These are phyloP conservation scores for Pythium phragmitis DNA, from an alignment of 352 stramenopile species.

Conservation along the genomic window DNA sequence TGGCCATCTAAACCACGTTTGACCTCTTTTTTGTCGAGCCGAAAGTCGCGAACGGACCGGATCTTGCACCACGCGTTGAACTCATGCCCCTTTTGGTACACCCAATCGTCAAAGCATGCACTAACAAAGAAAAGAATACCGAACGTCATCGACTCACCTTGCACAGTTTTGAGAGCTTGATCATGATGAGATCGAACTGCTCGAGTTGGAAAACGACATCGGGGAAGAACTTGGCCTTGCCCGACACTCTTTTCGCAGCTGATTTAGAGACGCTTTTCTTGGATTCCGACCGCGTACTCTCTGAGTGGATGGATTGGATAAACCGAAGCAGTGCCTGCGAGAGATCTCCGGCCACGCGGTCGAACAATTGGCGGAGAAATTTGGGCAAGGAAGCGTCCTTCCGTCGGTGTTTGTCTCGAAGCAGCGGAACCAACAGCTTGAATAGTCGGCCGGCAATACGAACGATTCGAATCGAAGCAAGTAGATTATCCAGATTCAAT, in stretches of 20 bases:
- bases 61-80: constrained; percentile 55
- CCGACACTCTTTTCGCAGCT: constrained; percentile 10
- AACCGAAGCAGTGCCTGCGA: constrained; percentile 47
- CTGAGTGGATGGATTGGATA: constrained; percentile 51
- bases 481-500: constrained; percentile 40
- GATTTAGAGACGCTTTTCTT: constrained; percentile 18
- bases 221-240: constrained; percentile 57
- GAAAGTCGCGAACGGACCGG: constrained; percentile 51
- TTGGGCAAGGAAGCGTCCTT: constrained; percentile 43
- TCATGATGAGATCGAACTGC: constrained; percentile 63
- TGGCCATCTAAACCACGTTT: constrained; percentile 16
- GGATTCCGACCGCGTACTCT: constrained; percentile 28
- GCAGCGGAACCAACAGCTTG: constrained; percentile 45
- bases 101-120: not conserved
- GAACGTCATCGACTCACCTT: constrained; percentile 29
- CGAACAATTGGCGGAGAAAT: constrained; percentile 48
- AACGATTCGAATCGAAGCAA: constrained; percentile 41
- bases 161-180: constrained; percentile 65
- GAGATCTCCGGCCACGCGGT: constrained; percentile 40
- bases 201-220: constrained; percentile 71
- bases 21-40: constrained; percentile 43
- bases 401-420: constrained; percentile 41
- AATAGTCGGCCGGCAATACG: constrained; percentile 45
- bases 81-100: constrained; percentile 31
- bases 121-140: not conserved